Evolutionary conservation across 805 yeast species (phyloP).

Genomic region (Suhomyces prunicola): DNA sequence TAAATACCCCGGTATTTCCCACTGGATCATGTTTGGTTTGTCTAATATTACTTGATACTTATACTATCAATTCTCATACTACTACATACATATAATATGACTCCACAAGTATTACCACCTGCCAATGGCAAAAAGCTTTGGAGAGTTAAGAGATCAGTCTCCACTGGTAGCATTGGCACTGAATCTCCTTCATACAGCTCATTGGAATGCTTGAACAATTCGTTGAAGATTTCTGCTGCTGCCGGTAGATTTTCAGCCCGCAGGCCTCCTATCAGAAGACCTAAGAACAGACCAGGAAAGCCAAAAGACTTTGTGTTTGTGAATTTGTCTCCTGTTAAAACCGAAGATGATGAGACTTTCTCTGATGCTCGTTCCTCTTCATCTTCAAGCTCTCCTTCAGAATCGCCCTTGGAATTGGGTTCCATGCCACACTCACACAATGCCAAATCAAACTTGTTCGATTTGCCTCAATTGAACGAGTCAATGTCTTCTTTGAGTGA

Average conservation of each 20-base stretch:
- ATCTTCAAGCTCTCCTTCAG: constrained; percentile 5
- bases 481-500: constrained; percentile 16
- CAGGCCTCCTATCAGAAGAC: constrained; percentile 42
- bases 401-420: constrained; percentile 2
- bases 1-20: constrained; percentile 3
- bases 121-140: constrained; percentile 45
- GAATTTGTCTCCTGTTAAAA: constrained; percentile 39
- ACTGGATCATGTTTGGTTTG: neutral
- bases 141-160: constrained; percentile 35
- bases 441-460: constrained; percentile 8
- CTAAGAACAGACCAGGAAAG: constrained; percentile 43
- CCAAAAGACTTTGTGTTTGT: constrained; percentile 46
- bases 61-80: constrained; percentile 1
- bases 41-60: neutral
- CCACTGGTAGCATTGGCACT: constrained; percentile 9
- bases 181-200: constrained; percentile 18
- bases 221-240: constrained; percentile 41
- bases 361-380: constrained; percentile 3
- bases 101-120: constrained; percentile 28
- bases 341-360: constrained; percentile 7
- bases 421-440: neutral
- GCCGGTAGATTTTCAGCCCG: constrained; percentile 31
- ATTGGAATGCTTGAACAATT: constrained; percentile 40
- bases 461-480: constrained; percentile 14
- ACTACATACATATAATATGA: constrained; percentile 1